Evolutionary conservation across 2,329 filamentous ascomycete genomes (phyloP), one percentile per base, ranked within the genome.

Genomic region (Emmonsia crescens): DNA sequence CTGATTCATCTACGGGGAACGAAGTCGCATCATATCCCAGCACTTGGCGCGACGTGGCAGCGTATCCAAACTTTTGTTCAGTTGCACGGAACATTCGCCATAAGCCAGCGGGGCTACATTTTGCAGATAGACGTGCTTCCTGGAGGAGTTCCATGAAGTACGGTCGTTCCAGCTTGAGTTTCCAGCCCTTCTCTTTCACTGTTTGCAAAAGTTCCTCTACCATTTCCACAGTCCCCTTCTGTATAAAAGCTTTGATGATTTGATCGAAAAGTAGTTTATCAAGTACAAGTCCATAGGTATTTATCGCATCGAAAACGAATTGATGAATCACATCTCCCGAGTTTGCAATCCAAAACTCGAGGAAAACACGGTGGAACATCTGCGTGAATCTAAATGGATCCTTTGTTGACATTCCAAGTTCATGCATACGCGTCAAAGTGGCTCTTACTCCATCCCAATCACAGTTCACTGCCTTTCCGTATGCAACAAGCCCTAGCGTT

Each of bases 31-130:
- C 71, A 55, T 70, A 70, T 60, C 74, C 75, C 48, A 77, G 66
- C 29, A 77, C 68, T 40, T 70, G 72, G 40, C 70, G 69, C 6
- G 73, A 74, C 44, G 68, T 65, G 49, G 74, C 66, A 31, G 69
- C 66, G 55, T 71, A 67, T 10, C 69, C 68, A 57, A 72, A 68
- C 54, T 73, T 70, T 19, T 69, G 64, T 54, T 73, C 71, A 10
- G 74, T 73, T 9, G 74, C 71, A 57, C 74, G 73, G 27, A 76
- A 67, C 73, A 77, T 74, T 51, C 74, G 70, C 74, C 75, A 77
- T 57, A 75, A 68, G 5, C 75, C 74, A 19, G 72, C 69, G 1
- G 74, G 73, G 6, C 69, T 68, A 24, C 19, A 70, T 66, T 62
- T 74, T 71, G 73, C 70, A 54, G 72, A 67, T n/a, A 71, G 63